These are phyloP conservation scores for Arthromyces matolae DNA, from an alignment of 768 basidiomycete genomes.

Conservation along the genomic window DNA sequence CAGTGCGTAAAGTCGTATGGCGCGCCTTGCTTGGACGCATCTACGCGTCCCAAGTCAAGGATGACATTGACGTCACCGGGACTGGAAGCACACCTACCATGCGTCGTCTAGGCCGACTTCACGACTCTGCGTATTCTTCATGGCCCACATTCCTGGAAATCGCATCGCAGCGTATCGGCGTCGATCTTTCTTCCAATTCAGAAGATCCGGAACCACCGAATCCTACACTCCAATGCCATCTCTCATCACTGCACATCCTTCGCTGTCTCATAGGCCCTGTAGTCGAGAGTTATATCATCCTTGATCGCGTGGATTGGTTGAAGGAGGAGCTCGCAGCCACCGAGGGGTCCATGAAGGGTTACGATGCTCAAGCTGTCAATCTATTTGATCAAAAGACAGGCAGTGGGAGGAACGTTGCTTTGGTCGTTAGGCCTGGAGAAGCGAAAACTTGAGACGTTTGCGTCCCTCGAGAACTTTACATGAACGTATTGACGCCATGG, in stretches of 20 bases:
- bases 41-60: conserved; percentile 4
- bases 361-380: conserved; percentile 48
- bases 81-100: conserved; percentile 39
- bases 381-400: conserved; percentile 71
- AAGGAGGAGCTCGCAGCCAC: conserved; percentile 31
- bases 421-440: conserved; percentile 48
- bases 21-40: conserved; percentile 52
- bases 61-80: conserved; percentile 14
- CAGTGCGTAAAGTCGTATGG: conserved; percentile 68
- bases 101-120: conserved; percentile 45
- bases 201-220: conserved; percentile 14
- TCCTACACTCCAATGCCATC: conserved; percentile 30
- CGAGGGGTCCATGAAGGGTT: neutral
- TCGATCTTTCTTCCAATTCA: conserved; percentile 12
- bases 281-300: conserved; percentile 61
- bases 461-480: too few relatives aligned
- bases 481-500: too few relatives aligned
- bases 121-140: conserved; percentile 43
- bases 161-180: conserved; percentile 27
- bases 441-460: too few relatives aligned
- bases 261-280: conserved; percentile 68
- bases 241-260: conserved; percentile 61
- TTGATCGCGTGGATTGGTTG: conserved; percentile 62
- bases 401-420: conserved; percentile 68
- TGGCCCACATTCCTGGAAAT: conserved; percentile 44